Evolutionary conservation across 805 yeast genomes (phyloP), one percentile per base, ranked within the genome.

Genomic region (Pichia phayaonensis): DNA sequence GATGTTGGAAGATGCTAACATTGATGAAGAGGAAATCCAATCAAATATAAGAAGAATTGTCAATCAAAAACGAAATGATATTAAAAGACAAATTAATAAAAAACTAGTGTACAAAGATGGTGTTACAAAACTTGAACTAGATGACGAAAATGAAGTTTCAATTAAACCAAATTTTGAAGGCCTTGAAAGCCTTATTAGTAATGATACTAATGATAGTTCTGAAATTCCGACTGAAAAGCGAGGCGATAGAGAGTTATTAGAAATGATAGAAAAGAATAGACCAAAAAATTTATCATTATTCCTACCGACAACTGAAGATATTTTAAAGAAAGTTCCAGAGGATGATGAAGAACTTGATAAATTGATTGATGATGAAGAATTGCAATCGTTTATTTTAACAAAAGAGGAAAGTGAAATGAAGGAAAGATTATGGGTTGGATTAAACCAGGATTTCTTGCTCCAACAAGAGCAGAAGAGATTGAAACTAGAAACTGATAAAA

Each of bases 351-450:
- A 84, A 43, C 81, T 82, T 10, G 96, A 89, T 59, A 53, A 49
- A 21, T 42, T 53, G 5, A 84, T 84, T 6, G 95, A 87, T 57
- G 97, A 90, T 61, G 92, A 82, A 15, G 96, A 89, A 57, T 72
- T 88, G 13, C 80, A 79, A 5, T 68, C 71, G 0, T 73, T 82
- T 34, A 61, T 87, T 42, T 71, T 94, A 45, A 74, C 78, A 2
- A 81, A 76, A 48, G 89, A 83, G 46, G 97, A 90, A 54, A 75
- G 83, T 12, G 74, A 70, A 50, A 63, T 84, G 55, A 94, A 92
- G 65, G 90, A 89, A 57, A 75, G 85, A 53, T 79, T 90, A 3
- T 94, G 99, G 98, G 81, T 86, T 48, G 90, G 94, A 2, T 73
- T 88, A 40, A 90, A 95, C 66, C 86, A 86, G 53, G 98, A 90